These are phyloP conservation scores for Erigeron canadensis DNA, from an alignment of 129 eudicot genomes.

Conservation along the genomic window DNA sequence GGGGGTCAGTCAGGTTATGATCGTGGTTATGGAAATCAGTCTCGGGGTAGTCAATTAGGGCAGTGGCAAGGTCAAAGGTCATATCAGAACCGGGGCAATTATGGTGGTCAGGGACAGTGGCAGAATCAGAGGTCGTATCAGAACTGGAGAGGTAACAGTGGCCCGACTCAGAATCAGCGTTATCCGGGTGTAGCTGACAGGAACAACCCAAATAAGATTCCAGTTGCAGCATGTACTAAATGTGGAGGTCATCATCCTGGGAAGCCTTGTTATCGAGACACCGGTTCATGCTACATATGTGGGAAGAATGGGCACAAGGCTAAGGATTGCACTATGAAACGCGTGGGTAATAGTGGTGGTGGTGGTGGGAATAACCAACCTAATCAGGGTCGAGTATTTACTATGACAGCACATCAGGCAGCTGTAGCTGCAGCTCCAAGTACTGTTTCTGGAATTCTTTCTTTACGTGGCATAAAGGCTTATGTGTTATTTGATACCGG, in stretches of 20 bases:
- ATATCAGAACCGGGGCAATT: background rate
- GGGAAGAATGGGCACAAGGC: background rate
- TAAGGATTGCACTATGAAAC: background rate
- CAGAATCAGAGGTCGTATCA: background rate
- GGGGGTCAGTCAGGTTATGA: background rate
- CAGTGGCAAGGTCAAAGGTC: background rate
- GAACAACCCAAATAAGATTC: background rate
- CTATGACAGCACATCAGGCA: background rate
- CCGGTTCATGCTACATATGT: background rate
- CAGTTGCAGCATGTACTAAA: background rate
- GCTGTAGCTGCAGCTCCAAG: background rate
- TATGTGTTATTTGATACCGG: constrained; percentile 8
- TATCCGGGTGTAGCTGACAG: background rate
- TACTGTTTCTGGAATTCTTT: background rate
- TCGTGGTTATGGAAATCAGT: background rate
- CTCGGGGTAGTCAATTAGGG: background rate
- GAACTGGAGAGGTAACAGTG: background rate
- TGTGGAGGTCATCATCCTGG: background rate
- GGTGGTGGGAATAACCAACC: background rate
- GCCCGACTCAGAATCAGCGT: too few relatives aligned
- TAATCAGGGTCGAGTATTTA: background rate
- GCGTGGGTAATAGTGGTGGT: too few relatives aligned
- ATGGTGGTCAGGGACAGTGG: background rate
- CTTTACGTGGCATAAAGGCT: background rate
- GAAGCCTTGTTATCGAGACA: background rate